A percentile compares a stretch with the other conserved stretches of the same genome.
Evolutionary conservation across 2,329 filamentous ascomycete species (phyloP).

Genomic region (Aspergillus tanneri): DNA sequence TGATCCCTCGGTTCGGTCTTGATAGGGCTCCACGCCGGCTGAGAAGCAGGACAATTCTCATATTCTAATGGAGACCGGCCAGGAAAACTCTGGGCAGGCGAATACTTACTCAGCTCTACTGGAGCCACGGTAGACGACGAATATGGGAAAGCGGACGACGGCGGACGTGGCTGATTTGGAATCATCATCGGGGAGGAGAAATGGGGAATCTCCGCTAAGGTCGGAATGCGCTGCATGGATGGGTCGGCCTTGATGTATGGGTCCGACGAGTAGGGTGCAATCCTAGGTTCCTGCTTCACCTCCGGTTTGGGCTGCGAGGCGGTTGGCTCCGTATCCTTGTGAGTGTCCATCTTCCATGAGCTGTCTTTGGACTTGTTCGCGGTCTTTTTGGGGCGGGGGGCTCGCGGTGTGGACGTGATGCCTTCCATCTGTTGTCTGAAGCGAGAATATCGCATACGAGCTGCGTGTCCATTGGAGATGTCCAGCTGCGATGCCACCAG

Average conservation of each 20-base stretch:
- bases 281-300: conserved; percentile 13
- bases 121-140: conserved; percentile 18
- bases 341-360: conserved; percentile 14
- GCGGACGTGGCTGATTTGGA: conserved; percentile 1
- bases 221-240: conserved; percentile 8
- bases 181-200: conserved; percentile 9
- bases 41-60: background rate
- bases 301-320: conserved; percentile 11
- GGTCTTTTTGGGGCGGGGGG: conserved; percentile 27
- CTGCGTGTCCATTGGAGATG: conserved; percentile 58
- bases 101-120: conserved; percentile 19
- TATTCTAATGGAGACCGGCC: conserved; percentile 1
- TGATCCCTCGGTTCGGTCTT: conserved; percentile 25
- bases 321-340: conserved; percentile 11
- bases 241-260: conserved; percentile 27
- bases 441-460: conserved; percentile 57
- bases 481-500: conserved; percentile 50
- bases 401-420: conserved; percentile 25
- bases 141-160: conserved; percentile 11
- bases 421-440: conserved; percentile 56
- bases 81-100: conserved; percentile 8
- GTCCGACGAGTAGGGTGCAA: conserved; percentile 8
- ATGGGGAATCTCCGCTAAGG: conserved; percentile 15
- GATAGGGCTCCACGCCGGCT: conserved; percentile 23
- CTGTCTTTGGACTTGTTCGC: conserved; percentile 23